Evolutionary conservation across 1,139 yeast genomes (phyloP).

Genomic region (Saccharomyces hybrid): DNA sequence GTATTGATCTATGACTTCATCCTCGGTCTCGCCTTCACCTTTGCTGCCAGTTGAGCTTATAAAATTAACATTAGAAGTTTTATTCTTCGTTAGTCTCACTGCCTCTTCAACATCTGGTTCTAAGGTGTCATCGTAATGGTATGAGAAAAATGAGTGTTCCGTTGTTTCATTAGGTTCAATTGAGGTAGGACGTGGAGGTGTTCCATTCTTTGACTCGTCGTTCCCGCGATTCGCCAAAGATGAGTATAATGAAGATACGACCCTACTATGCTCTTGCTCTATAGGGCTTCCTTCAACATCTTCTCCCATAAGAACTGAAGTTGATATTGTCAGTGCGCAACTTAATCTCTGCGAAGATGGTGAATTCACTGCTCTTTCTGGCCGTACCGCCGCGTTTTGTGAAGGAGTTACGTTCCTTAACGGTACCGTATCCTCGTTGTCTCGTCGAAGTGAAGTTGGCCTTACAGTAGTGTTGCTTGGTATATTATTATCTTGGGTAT

Average conservation of each 20-base stretch:
- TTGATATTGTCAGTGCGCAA: neutral
- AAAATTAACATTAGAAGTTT: slow-evolving; percentile 2
- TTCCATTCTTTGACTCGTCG: neutral
- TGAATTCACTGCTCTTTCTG: neutral
- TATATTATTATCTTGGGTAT: neutral
- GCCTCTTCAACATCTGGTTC: slow-evolving; percentile 21
- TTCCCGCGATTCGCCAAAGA: neutral
- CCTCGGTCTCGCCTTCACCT: neutral
- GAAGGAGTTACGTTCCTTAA: neutral
- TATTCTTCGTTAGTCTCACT: slow-evolving; percentile 10
- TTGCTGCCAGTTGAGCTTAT: neutral
- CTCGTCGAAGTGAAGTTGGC: neutral
- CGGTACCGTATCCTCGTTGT: neutral
- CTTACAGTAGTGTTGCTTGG: neutral
- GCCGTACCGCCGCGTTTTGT: neutral
- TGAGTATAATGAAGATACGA: neutral
- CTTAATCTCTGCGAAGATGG: neutral
- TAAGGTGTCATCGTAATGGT: slow-evolving; percentile 9
- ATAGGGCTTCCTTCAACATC: neutral
- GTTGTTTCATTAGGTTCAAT: neutral
- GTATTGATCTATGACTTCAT: neutral
- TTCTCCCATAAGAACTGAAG: neutral
- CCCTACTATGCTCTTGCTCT: neutral
- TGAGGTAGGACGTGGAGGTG: neutral
- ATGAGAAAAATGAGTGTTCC: neutral